These are phyloP conservation scores for Emericellopsis terricola DNA, from an alignment of 495 filamentous ascomycete genomes.

Conservation along the genomic window DNA sequence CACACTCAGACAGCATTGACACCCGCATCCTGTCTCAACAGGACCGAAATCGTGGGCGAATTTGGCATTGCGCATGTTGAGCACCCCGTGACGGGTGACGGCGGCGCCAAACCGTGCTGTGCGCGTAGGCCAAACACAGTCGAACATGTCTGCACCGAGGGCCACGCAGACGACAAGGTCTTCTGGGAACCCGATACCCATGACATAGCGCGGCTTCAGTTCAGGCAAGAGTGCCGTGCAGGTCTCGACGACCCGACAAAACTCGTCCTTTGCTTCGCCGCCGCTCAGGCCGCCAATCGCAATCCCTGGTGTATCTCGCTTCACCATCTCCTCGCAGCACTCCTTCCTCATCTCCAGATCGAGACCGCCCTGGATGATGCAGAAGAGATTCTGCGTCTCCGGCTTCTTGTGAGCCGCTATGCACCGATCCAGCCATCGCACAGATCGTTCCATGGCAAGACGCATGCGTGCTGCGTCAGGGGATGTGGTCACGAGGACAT, in stretches of 20 bases:
- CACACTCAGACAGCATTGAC: constrained; percentile 51
- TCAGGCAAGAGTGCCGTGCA: constrained; percentile 78
- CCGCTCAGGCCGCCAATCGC: constrained; percentile 90
- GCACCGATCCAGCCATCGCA: constrained; percentile 98
- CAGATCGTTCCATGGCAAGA: constrained; percentile 86
- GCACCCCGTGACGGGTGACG: constrained; percentile 57
- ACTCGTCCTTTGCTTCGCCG: constrained; percentile 46
- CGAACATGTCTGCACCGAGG: constrained; percentile 96
- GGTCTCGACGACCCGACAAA: constrained; percentile 50
- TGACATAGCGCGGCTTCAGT: constrained; percentile 87
- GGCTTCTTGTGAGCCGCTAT: constrained; percentile 82
- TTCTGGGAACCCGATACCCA: constrained; percentile 96
- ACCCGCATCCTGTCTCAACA: constrained; percentile 66
- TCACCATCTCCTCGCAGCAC: constrained; percentile 82
- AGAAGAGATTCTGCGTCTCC: constrained; percentile 80
- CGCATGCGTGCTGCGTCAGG: constrained; percentile 72
- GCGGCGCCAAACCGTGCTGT: constrained; percentile 95
- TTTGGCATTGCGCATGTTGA: constrained; percentile 64
- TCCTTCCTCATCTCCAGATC: constrained; percentile 74
- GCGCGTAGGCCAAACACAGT: constrained; percentile 96
- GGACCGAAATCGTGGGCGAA: constrained; percentile 69
- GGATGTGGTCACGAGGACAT: constrained; percentile 89
- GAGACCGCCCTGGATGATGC: constrained; percentile 91
- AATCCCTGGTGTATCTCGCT: constrained; percentile 81
- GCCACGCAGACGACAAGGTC: constrained; percentile 84